Conservation (phyloP, 177 flowering plant species). For the Vitis hybrid region DNA sequence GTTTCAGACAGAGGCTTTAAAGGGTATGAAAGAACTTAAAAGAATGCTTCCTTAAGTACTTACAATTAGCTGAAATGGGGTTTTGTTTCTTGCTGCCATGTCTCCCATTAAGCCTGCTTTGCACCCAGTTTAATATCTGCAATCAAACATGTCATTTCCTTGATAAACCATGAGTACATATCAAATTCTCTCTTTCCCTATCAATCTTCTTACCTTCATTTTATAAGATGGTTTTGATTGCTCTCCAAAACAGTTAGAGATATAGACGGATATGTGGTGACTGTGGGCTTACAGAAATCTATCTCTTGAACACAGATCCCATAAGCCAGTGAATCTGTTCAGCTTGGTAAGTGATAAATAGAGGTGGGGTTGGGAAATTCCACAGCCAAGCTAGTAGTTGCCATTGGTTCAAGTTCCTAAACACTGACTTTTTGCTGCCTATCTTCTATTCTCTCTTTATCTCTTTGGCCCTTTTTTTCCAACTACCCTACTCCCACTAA, state of each 20-base stretch:
- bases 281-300: not conserved
- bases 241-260: not conserved
- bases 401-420: constrained; percentile 35
- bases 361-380: constrained; percentile 17
- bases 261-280: not conserved
- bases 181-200: not conserved
- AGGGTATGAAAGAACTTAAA: too few species aligned
- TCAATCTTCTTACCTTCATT: constrained; percentile 13
- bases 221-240: too few species aligned
- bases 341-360: constrained; percentile 16
- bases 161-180: not conserved
- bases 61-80: constrained; percentile 9
- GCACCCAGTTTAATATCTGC: constrained; percentile 45
- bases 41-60: constrained; percentile 5
- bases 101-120: constrained; percentile 29
- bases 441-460: constrained; percentile 4
- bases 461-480: constrained; percentile 2
- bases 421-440: constrained; percentile 14
- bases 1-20: too few species aligned
- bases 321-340: constrained; percentile 4
- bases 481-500: not conserved
- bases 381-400: constrained; percentile 14
- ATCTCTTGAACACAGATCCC: not conserved
- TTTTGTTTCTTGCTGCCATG: constrained; percentile 17
- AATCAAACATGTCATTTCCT: not conserved